Conservation (phyloP, 768 basidiomycete species). For the Phylloporus arenicola region DNA sequence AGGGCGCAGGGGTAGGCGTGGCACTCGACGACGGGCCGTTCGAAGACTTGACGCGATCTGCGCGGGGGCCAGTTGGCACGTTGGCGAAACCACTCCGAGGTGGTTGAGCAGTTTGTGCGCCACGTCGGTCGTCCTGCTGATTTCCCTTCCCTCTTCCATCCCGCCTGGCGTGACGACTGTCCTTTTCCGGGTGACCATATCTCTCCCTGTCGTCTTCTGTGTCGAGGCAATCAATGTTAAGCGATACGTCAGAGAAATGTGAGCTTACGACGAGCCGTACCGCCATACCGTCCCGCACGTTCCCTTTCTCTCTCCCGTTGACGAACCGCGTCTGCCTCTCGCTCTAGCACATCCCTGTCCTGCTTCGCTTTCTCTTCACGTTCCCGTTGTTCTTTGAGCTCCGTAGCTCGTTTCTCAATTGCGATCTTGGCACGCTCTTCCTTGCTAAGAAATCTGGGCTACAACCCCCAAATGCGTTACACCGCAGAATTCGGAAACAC, state of each 20-base stretch:
- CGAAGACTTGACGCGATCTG: constrained; percentile 51
- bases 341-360: constrained; percentile 70
- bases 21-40: constrained; percentile 30
- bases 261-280: constrained; percentile 29
- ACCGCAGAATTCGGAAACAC: neutral
- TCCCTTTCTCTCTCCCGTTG: constrained; percentile 42
- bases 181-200: constrained; percentile 47
- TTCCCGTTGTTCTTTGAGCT: constrained; percentile 69
- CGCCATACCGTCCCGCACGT: constrained; percentile 37
- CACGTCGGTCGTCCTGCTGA: constrained; percentile 35
- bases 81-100: constrained; percentile 52
- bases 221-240: constrained; percentile 6
- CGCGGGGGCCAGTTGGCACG: constrained; percentile 81
- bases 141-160: constrained; percentile 35
- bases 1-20: constrained; percentile 51
- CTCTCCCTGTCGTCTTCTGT: constrained; percentile 47
- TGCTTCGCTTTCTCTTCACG: constrained; percentile 53
- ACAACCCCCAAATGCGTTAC: constrained; percentile 9
- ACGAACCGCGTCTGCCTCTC: constrained; percentile 64
- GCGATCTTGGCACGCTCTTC: constrained; percentile 88
- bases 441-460: constrained; percentile 95
- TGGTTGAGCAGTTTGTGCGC: constrained; percentile 27
- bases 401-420: constrained; percentile 78
- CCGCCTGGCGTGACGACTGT: constrained; percentile 39
- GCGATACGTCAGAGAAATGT: neutral